These are phyloP conservation scores for Tripterygium wilfordii DNA, from an alignment of 177 flowering plant species.

Conservation along the genomic window DNA sequence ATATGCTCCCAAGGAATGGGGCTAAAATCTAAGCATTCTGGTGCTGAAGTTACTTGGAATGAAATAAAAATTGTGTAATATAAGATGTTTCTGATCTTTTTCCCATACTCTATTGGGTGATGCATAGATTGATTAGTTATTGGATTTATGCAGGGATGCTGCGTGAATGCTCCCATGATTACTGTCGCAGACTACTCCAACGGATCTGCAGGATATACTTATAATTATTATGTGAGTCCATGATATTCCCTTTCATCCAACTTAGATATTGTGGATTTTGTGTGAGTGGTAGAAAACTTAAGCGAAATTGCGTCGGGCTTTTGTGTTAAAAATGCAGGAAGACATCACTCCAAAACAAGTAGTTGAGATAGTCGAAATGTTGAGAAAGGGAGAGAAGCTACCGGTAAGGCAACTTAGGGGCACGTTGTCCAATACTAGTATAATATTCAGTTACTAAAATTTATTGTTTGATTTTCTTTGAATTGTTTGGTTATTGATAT, in stretches of 20 bases:
- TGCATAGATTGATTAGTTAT: too few species aligned
- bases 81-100: too few species aligned
- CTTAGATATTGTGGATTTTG: neutral
- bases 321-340: constrained; percentile 1
- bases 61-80: too few species aligned
- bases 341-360: neutral
- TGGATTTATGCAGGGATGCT: constrained; percentile 65
- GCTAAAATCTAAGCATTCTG: too few species aligned
- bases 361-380: neutral
- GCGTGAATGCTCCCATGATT: constrained; percentile 99
- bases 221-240: constrained; percentile 76
- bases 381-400: neutral
- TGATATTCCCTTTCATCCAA: neutral
- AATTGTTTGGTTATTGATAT: too few species aligned
- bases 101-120: too few species aligned
- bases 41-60: too few species aligned
- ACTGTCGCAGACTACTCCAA: constrained; percentile 96
- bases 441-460: neutral
- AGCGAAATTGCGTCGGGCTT: neutral
- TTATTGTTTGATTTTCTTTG: neutral
- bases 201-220: constrained; percentile 94
- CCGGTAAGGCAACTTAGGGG: neutral
- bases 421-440: too few species aligned
- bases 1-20: too few species aligned
- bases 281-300: neutral